These are phyloP conservation scores for Amorphotheca resinae DNA, from an alignment of 495 filamentous ascomycete genomes.

Conservation along the genomic window DNA sequence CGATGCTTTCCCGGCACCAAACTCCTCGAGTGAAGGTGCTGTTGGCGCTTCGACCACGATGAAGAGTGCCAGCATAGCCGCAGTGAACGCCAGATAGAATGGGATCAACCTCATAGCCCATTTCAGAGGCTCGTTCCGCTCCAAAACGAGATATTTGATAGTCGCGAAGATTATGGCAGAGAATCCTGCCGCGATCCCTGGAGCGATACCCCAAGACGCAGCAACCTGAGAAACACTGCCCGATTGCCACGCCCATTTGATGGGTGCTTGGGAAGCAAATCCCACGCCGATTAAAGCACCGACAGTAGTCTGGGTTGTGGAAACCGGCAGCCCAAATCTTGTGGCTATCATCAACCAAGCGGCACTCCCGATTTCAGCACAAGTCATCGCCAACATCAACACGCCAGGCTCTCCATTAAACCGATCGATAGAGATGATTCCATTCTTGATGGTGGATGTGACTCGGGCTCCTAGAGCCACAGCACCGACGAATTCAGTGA, in stretches of 20 bases:
- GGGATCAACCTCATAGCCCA: conserved; percentile 45
- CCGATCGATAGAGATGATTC: conserved; percentile 41
- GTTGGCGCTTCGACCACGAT: conserved; percentile 43
- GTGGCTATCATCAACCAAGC: conserved; percentile 48
- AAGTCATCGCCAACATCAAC: conserved; percentile 51
- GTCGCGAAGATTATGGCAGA: conserved; percentile 48
- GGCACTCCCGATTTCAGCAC: conserved; percentile 46
- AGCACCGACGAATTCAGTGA: conserved; percentile 56
- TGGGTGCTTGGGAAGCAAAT: conserved; percentile 39
- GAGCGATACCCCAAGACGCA: conserved; percentile 36
- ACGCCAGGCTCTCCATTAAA: conserved; percentile 41
- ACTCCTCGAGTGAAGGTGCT: conserved; percentile 27
- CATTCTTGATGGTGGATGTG: conserved; percentile 54
- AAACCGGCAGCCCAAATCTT: conserved; percentile 43
- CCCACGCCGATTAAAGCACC: conserved; percentile 52
- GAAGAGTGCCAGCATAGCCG: conserved; percentile 35
- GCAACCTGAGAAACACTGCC: conserved; percentile 40
- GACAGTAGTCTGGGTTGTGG: conserved; percentile 53
- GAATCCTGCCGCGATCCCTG: conserved; percentile 49
- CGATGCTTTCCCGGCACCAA: conserved; percentile 35
- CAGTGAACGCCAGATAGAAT: conserved; percentile 50
- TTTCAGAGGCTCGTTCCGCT: conserved; percentile 47
- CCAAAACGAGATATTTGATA: conserved; percentile 51
- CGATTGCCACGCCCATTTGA: conserved; percentile 39
- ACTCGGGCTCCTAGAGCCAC: conserved; percentile 46